Evolutionary conservation across 2,329 filamentous ascomycete genomes (phyloP), one percentile per base, ranked within the genome.

Genomic region (Pseudohalonectria lignicola): DNA sequence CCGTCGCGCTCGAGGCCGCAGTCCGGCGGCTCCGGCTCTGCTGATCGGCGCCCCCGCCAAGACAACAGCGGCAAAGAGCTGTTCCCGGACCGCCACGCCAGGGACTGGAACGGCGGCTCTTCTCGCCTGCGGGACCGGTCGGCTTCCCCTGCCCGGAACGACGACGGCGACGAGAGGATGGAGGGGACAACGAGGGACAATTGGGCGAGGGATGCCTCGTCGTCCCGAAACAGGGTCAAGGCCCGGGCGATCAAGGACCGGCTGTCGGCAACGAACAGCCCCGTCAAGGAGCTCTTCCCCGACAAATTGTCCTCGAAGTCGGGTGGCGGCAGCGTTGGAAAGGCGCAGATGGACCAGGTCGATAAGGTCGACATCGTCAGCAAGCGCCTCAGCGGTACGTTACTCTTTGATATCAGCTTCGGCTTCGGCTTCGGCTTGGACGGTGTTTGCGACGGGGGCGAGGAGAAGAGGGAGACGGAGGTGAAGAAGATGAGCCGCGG

Each of bases 31-130:
- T 35, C 34, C 52, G 4, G 50, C 47, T 35, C 34, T 52, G 4
- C 50, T 47, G 13, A 42, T 41, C 9, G 49, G 47, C 53, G 52
- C 21, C 44, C 47, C 4, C 54, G 56, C 16, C 25, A 16, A 19
- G 35, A 31, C 30, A 76, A 74, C 44, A 59, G 60, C 11, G 64
- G 64, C 37, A 79, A 71, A 50, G 82, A 86, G 53, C 64, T 86
- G 5, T 85, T 86, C 48, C 69, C 74, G 2, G 56, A 54, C 31
- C 54, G 30, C 25, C 13, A 28, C 16, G 21, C n/a, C 18, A 57
- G 69, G 29, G 63, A 65, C 30, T 61, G 71, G 15, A 31, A 15
- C 28, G n/a, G 21, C 31, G 35, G 28, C 19, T 7, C 8, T 12
- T 26, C 23, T 26, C 12, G 8, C 12, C 19, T 44, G 47, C 59